phyloP scores from a whole-genome alignment of 2,329 filamentous ascomycete genomes.

The Phaeophleospora eucalypticola region DNA sequence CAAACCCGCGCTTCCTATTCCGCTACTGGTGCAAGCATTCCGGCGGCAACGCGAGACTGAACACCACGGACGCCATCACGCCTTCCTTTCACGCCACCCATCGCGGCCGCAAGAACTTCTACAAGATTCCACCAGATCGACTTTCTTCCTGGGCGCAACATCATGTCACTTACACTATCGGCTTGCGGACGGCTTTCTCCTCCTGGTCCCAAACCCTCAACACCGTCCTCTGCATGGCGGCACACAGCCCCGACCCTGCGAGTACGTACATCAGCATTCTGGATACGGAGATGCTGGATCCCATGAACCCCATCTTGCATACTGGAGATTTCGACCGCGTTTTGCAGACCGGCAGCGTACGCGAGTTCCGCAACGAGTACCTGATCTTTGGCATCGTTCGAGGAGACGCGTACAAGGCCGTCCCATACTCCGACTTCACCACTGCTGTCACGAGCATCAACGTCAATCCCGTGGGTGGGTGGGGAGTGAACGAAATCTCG shows the following conservation, averaged over 20 bases:
- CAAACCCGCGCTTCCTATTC: conserved; percentile 3
- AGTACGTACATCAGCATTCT: neutral
- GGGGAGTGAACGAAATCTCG: neutral
- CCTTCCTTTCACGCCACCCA: neutral
- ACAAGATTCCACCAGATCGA: neutral
- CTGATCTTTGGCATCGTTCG: neutral
- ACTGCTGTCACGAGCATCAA: too few species aligned
- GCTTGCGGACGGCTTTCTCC: conserved; percentile 1
- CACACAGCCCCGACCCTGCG: neutral
- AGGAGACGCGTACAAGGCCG: neutral
- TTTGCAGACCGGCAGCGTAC: neutral
- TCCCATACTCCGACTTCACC: neutral
- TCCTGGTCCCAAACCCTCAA: conserved; percentile 3
- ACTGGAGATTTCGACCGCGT: neutral
- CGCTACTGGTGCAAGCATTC: conserved; percentile 1
- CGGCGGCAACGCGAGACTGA: conserved; percentile 1
- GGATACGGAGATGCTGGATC: neutral
- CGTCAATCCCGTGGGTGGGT: neutral
- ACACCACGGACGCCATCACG: conserved; percentile 4
- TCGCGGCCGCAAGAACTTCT: neutral
- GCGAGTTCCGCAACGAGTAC: neutral
- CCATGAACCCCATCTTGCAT: neutral
- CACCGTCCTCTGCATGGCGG: neutral
- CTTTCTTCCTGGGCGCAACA: neutral
- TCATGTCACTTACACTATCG: neutral